Conservation (phyloP, 306 rosid species). For the Dryas alaskensis region DNA sequence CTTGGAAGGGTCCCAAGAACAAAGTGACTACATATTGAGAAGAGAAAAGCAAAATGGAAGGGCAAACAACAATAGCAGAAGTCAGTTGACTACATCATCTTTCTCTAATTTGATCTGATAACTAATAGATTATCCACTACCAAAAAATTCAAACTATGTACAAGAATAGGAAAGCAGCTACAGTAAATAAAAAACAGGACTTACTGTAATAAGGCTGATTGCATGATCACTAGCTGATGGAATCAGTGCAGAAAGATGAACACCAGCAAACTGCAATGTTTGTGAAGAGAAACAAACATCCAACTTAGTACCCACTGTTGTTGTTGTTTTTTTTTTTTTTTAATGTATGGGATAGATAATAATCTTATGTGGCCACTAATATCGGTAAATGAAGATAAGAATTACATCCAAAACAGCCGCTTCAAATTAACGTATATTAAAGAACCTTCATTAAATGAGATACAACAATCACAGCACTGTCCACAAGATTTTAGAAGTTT, state of each 20-base stretch:
- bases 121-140: too few species aligned
- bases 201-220: conserved; percentile 69
- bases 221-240: conserved; percentile 79
- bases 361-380: neutral
- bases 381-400: neutral
- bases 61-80: neutral
- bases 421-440: neutral
- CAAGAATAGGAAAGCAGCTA: neutral
- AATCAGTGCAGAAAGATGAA: conserved; percentile 63
- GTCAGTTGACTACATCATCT: neutral
- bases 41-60: neutral
- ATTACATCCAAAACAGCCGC: neutral
- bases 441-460: neutral
- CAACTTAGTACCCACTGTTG: neutral
- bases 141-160: neutral
- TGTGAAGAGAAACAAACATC: neutral
- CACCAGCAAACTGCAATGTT: conserved; percentile 60
- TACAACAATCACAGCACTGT: neutral
- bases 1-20: conserved; percentile 94
- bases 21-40: conserved; percentile 59
- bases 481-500: neutral
- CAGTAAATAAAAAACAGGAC: conserved; percentile 16
- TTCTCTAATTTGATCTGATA: neutral
- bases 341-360: neutral
- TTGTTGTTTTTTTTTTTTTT: too few species aligned